These are phyloP conservation scores for Trichosporon coremiiforme DNA, from an alignment of 1,284 basidiomycete genomes.

Conservation along the genomic window DNA sequence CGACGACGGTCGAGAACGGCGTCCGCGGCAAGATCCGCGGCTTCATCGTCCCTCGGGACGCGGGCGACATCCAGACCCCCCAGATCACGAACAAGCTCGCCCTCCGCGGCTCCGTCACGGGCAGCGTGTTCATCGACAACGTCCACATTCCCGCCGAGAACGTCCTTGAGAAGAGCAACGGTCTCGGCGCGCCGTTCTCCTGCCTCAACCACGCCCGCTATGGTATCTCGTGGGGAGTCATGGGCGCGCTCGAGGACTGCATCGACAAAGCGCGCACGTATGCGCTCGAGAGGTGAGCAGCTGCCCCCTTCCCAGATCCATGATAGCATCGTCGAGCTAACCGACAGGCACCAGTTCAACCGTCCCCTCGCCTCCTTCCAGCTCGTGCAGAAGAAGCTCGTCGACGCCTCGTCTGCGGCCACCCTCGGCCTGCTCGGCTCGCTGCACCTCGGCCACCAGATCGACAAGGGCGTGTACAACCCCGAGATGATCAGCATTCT, in stretches of 20 bases:
- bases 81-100: constrained; percentile 92
- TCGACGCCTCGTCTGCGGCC: constrained; percentile 84
- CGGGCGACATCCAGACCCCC: constrained; percentile 72
- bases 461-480: constrained; percentile 74
- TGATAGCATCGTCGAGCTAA: neutral
- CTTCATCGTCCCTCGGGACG: constrained; percentile 65
- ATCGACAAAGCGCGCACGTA: constrained; percentile 77
- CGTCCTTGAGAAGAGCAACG: constrained; percentile 73
- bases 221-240: constrained; percentile 91
- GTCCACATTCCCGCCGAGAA: constrained; percentile 71
- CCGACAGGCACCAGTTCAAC: constrained; percentile 67
- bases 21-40: constrained; percentile 77
- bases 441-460: constrained; percentile 78
- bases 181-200: constrained; percentile 80
- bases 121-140: constrained; percentile 89
- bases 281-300: constrained; percentile 67
- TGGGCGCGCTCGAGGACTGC: constrained; percentile 93
- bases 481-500: constrained; percentile 94
- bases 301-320: too few species aligned
- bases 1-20: constrained; percentile 55
- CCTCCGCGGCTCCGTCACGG: constrained; percentile 84
- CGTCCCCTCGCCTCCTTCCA: constrained; percentile 92
- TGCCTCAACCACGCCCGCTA: constrained; percentile 88
- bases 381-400: constrained; percentile 93
- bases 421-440: constrained; percentile 77